Percentiles rank a stretch among this genome's conserved stretches.
Evolutionary conservation across 1,284 basidiomycete genomes (phyloP).

Genomic region (Cyathus pygmaeus): DNA sequence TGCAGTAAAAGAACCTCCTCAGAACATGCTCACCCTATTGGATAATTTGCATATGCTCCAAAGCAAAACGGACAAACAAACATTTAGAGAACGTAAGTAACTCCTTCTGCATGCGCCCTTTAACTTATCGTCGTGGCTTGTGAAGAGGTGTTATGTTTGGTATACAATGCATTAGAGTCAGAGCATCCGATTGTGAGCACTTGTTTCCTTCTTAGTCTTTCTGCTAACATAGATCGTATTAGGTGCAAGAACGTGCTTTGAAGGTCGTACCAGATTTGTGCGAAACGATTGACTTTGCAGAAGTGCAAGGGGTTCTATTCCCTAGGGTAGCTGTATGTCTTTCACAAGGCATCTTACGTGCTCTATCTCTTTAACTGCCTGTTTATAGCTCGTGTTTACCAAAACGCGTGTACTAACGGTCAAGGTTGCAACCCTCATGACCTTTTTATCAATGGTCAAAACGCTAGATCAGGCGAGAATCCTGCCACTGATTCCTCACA

Average conservation of each 20-base stretch:
- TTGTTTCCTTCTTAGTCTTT: background rate
- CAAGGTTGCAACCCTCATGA: slow-evolving; percentile 89
- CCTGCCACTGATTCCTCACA: background rate
- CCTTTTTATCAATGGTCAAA: slow-evolving; percentile 93
- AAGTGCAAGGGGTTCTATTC: slow-evolving; percentile 87
- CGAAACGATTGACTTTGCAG: slow-evolving; percentile 93
- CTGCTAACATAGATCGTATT: background rate
- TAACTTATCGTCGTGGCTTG: background rate
- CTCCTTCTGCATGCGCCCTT: background rate
- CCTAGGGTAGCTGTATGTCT: slow-evolving; percentile 85
- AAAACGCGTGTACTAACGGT: slow-evolving; percentile 88
- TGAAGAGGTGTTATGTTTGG: slow-evolving; percentile 91
- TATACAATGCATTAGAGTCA: slow-evolving; percentile 95
- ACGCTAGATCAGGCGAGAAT: slow-evolving; percentile 90
- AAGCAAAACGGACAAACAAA: slow-evolving; percentile 86
- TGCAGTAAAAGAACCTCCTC: slow-evolving; percentile 92
- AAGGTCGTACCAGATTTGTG: slow-evolving; percentile 88
- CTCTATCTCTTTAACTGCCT: background rate
- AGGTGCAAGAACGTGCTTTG: slow-evolving; percentile 94
- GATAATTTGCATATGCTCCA: slow-evolving; percentile 92
- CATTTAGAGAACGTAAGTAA: slow-evolving; percentile 88
- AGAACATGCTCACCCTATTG: slow-evolving; percentile 93
- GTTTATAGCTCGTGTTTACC: slow-evolving; percentile 82
- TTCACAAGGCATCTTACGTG: background rate
- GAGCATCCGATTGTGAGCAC: slow-evolving; percentile 81